Percentiles rank a stretch among this genome's conserved stretches.
These are phyloP conservation scores for Ustilago crameri DNA, from an alignment of 1,284 basidiomycete genomes.

Conservation along the genomic window DNA sequence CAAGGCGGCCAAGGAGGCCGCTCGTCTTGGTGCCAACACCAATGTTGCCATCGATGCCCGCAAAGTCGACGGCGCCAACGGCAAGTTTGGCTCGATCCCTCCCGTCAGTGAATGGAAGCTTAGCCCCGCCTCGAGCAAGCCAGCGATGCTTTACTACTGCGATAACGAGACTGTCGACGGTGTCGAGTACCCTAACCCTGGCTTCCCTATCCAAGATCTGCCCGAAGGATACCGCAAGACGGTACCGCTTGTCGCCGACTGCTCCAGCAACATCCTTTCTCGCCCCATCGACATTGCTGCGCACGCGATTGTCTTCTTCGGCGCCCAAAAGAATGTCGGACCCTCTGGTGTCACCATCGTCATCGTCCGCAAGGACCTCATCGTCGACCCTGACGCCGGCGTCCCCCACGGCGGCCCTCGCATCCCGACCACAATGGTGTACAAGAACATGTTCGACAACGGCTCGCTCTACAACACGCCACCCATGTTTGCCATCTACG, in stretches of 20 bases:
- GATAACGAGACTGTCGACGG: constrained; percentile 99
- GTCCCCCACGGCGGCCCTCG: constrained; percentile 71
- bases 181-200: constrained; percentile 82
- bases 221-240: constrained; percentile 71
- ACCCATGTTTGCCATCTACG: constrained; percentile 90
- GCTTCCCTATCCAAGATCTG: constrained; percentile 88
- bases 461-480: constrained; percentile 94
- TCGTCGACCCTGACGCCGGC: constrained; percentile 62
- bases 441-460: constrained; percentile 84
- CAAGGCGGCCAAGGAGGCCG: constrained; percentile 64
- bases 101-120: constrained; percentile 80
- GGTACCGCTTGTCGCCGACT: constrained; percentile 90
- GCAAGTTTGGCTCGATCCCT: constrained; percentile 81
- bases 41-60: constrained; percentile 57
- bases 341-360: constrained; percentile 92
- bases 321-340: constrained; percentile 99
- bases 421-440: constrained; percentile 83
- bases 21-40: constrained; percentile 54
- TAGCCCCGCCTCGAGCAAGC: constrained; percentile 73
- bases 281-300: constrained; percentile 84
- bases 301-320: constrained; percentile 88
- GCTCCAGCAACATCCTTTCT: constrained; percentile 96
- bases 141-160: constrained; percentile 96
- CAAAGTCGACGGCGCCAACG: constrained; percentile 44
- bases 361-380: constrained; percentile 89